Evolutionary conservation across 306 rosid genomes (phyloP).

Genomic region (Sicyos baderoa): DNA sequence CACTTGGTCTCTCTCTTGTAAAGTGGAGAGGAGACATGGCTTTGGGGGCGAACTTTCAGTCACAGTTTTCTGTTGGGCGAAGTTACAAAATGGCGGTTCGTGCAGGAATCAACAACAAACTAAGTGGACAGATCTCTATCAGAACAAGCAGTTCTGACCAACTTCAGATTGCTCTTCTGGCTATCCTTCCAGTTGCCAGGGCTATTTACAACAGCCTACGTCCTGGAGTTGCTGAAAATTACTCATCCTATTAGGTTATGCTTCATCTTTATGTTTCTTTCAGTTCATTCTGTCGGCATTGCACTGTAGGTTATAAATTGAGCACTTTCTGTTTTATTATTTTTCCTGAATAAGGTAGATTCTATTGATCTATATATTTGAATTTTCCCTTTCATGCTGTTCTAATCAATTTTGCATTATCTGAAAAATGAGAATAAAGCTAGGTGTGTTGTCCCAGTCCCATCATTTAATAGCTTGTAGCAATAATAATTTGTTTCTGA

Average conservation of each 20-base stretch:
- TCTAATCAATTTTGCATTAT: conserved; percentile 11
- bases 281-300: conserved; percentile 15
- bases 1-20: conserved; percentile 80
- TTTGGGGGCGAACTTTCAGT: conserved; percentile 72
- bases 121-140: conserved; percentile 76
- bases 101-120: conserved; percentile 91
- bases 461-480: conserved; percentile 7
- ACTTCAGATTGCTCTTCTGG: conserved; percentile 82
- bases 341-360: conserved; percentile 23
- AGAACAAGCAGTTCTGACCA: conserved; percentile 95
- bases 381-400: not conserved
- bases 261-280: conserved; percentile 12
- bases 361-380: conserved; percentile 14
- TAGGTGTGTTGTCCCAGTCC: not conserved
- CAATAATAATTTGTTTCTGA: conserved; percentile 9
- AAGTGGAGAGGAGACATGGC: conserved; percentile 93
- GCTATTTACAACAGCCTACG: conserved; percentile 57
- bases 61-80: conserved; percentile 79
- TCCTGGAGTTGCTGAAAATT: conserved; percentile 66
- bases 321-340: conserved; percentile 13
- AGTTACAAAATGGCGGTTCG: conserved; percentile 83
- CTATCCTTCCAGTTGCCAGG: conserved; percentile 62
- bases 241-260: conserved; percentile 58
- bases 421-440: conserved; percentile 27
- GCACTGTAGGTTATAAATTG: conserved; percentile 17